Conservation (phyloP, 2,329 filamentous ascomycete species). For the Xylaria multiplex region DNA sequence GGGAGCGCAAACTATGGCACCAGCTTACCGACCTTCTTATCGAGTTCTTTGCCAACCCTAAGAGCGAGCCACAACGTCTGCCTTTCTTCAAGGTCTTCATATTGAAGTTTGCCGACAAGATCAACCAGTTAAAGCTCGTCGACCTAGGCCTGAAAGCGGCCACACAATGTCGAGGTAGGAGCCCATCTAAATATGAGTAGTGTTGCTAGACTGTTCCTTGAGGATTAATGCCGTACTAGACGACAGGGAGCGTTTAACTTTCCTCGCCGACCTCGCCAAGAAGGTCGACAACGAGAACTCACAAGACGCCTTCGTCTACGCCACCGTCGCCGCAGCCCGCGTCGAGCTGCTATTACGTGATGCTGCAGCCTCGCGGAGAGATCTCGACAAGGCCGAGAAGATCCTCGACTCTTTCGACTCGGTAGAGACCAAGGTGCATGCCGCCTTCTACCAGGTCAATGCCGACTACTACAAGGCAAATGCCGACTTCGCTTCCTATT, state of each 20-base stretch:
- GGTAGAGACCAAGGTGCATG: constrained; percentile 94
- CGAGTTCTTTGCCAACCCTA: constrained; percentile 84
- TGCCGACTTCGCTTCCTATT: constrained; percentile 94
- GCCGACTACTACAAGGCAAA: constrained; percentile 95
- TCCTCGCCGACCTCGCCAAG: constrained; percentile 83
- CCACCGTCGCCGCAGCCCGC: constrained; percentile 86
- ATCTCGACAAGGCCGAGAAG: constrained; percentile 86
- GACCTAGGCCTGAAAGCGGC: constrained; percentile 88
- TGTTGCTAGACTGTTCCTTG: no score
- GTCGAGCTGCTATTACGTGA: constrained; percentile 85
- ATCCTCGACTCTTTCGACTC: constrained; percentile 93
- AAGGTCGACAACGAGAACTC: constrained; percentile 93
- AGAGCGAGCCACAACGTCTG: constrained; percentile 85
- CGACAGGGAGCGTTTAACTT: constrained; percentile 84
- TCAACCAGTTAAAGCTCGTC: constrained; percentile 98
- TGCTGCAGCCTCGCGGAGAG: constrained; percentile 82
- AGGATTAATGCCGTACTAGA: constrained; percentile 62
- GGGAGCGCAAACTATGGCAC: constrained; percentile 99
- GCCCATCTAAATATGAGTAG: background rate
- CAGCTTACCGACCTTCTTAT: constrained; percentile 92
- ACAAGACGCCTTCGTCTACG: constrained; percentile 95
- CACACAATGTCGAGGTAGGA: constrained; percentile 79
- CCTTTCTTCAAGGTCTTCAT: constrained; percentile 94
- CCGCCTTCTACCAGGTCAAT: constrained; percentile 94
- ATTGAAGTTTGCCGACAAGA: constrained; percentile 95